phyloP scores from a whole-genome alignment of 129 eudicot species.

The Chrysanthemum lavandulifolium region DNA sequence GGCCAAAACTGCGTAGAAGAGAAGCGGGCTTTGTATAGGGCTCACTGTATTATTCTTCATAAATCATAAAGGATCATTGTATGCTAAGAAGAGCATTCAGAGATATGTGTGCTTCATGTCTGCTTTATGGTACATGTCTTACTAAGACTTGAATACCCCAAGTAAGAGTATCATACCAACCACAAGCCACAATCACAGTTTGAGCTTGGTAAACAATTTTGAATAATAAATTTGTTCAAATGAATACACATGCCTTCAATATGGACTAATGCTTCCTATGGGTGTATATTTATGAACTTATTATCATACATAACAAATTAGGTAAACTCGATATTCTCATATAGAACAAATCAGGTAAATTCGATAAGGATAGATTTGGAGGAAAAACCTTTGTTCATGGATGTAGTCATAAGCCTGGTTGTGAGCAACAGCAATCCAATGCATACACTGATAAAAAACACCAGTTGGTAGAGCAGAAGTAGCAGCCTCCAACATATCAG shows the following conservation, averaged over 20 bases:
- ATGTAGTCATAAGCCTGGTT: slow-evolving; percentile 87
- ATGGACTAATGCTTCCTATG: neutral
- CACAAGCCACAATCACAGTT: slow-evolving; percentile 11
- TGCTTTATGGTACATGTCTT: neutral
- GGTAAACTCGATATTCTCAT: neutral
- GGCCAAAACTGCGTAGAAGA: no score
- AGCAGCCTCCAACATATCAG: slow-evolving; percentile 94
- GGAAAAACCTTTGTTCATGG: slow-evolving; percentile 75
- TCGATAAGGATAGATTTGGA: neutral
- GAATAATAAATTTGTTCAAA: neutral
- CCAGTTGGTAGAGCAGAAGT: slow-evolving; percentile 94
- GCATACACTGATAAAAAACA: slow-evolving; percentile 79
- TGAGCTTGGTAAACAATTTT: neutral
- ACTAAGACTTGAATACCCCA: neutral
- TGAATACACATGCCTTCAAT: slow-evolving; percentile 3
- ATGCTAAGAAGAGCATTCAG: no score
- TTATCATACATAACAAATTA: neutral
- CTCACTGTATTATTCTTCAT: no score
- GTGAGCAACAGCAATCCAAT: slow-evolving; percentile 93
- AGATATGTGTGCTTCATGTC: neutral
- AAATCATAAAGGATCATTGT: no score
- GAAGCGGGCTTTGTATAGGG: no score
- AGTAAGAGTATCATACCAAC: neutral
- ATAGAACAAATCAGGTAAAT: neutral
- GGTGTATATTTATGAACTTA: neutral